Evolutionary conservation across 2,329 filamentous ascomycete genomes (phyloP).

Genomic region (Raffaelea ambrosiae): DNA sequence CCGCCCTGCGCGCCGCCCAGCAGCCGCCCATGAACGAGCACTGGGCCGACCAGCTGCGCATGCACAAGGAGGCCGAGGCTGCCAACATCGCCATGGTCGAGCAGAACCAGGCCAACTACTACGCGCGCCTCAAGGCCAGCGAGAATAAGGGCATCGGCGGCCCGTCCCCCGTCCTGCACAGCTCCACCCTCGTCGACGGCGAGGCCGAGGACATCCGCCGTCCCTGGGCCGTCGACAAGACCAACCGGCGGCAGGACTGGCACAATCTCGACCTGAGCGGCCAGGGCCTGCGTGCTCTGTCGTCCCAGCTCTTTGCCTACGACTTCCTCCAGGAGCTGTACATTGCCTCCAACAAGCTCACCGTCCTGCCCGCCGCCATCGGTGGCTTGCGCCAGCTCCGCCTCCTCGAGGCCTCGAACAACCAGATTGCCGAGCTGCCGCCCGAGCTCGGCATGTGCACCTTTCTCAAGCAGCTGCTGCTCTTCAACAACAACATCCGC

Average conservation of each 20-base stretch:
- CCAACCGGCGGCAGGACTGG: constrained; percentile 73
- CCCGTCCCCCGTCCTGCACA: constrained; percentile 40
- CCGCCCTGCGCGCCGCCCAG: constrained; percentile 19
- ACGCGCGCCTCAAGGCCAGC: constrained; percentile 61
- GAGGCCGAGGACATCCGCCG: constrained; percentile 49
- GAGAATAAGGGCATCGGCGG: constrained; percentile 61
- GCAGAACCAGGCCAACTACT: constrained; percentile 58
- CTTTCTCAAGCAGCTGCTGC: constrained; percentile 72
- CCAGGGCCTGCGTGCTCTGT: constrained; percentile 82
- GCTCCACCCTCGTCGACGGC: constrained; percentile 40
- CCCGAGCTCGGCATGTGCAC: constrained; percentile 96
- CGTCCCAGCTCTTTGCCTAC: constrained; percentile 75
- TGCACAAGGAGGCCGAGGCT: constrained; percentile 69
- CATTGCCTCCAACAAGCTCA: constrained; percentile 86
- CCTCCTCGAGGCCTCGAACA: constrained; percentile 81
- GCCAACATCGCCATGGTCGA: constrained; percentile 64
- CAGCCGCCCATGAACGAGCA: constrained; percentile 52
- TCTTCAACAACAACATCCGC: constrained; percentile 86
- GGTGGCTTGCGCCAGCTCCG: constrained; percentile 74
- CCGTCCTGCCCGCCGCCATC: constrained; percentile 68
- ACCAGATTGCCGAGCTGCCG: constrained; percentile 73
- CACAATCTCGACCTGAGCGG: constrained; percentile 89
- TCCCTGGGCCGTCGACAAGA: constrained; percentile 55
- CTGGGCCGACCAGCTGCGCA: constrained; percentile 80
- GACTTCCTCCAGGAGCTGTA: constrained; percentile 86